Percentiles rank a stretch among this genome's conserved stretches.
phyloP scores from a whole-genome alignment of 345 rosid species.

The Syzygium aqueum region DNA sequence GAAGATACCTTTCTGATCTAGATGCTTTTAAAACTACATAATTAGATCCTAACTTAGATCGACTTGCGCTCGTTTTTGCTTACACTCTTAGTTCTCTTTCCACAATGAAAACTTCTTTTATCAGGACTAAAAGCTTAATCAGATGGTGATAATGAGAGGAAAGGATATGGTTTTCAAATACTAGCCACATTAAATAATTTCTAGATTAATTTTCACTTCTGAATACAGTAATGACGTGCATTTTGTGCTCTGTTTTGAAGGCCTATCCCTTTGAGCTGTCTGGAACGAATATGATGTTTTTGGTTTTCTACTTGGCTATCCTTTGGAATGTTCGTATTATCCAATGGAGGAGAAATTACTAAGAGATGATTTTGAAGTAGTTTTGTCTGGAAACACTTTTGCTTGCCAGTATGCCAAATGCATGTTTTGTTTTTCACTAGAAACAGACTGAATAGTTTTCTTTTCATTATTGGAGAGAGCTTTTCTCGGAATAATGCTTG shows the following conservation, averaged over 20 bases:
- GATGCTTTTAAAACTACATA: not conserved
- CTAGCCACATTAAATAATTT: not conserved
- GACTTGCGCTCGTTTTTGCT: not conserved
- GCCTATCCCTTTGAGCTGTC: not conserved
- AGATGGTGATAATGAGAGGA: not conserved
- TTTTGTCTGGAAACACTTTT: not conserved
- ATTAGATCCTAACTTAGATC: not conserved
- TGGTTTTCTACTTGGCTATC: not conserved
- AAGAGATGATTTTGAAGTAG: not conserved
- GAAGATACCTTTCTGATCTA: not conserved
- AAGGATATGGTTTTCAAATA: not conserved
- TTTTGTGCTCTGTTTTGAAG: not conserved
- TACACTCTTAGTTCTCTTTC: not conserved
- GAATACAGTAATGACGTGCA: not conserved
- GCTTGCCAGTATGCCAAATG: not conserved
- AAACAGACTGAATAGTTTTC: not conserved
- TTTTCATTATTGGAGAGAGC: not conserved
- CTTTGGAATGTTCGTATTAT: not conserved
- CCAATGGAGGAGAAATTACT: not conserved
- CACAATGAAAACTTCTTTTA: not conserved
- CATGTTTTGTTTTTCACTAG: not conserved
- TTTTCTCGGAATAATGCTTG: not conserved
- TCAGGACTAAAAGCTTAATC: not conserved
- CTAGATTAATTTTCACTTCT: not conserved
- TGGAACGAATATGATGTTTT: not conserved